A percentile compares a stretch with the other conserved stretches of the same genome.
These are phyloP conservation scores for Corylus americana DNA, from an alignment of 306 rosid species.

Conservation along the genomic window DNA sequence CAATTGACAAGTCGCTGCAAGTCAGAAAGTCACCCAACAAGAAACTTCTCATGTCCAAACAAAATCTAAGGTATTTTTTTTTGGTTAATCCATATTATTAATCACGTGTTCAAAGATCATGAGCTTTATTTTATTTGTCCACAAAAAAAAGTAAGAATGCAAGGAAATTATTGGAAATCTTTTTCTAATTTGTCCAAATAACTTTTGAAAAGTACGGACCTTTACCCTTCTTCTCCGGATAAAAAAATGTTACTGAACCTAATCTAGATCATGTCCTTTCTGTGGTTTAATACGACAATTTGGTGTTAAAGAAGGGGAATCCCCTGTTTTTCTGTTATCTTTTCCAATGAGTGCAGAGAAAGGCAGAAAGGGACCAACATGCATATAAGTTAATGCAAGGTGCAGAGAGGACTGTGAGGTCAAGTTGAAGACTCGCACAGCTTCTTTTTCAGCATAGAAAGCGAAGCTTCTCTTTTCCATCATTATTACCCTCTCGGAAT, in stretches of 20 bases:
- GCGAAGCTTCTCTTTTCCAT: conserved; percentile 65
- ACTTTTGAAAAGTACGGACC: background rate
- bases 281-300: background rate
- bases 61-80: background rate
- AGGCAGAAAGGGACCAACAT: conserved; percentile 34
- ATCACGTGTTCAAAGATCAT: background rate
- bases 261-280: background rate
- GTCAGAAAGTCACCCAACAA: background rate
- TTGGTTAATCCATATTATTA: background rate
- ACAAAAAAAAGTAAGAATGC: background rate
- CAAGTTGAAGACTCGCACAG: conserved; percentile 32
- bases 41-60: background rate
- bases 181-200: background rate
- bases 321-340: conserved; percentile 22
- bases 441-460: conserved; percentile 52
- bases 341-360: conserved; percentile 23
- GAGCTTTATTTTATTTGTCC: background rate
- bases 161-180: background rate
- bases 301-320: background rate
- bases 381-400: conserved; percentile 29
- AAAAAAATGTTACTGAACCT: background rate
- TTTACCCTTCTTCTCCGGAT: background rate
- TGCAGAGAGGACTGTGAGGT: conserved; percentile 23
- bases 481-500: conserved; percentile 43
- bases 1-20: too few species aligned